Evolutionary conservation across 164 flowering plant genomes (phyloP).

Genomic region (Stephania yunnanensis): DNA sequence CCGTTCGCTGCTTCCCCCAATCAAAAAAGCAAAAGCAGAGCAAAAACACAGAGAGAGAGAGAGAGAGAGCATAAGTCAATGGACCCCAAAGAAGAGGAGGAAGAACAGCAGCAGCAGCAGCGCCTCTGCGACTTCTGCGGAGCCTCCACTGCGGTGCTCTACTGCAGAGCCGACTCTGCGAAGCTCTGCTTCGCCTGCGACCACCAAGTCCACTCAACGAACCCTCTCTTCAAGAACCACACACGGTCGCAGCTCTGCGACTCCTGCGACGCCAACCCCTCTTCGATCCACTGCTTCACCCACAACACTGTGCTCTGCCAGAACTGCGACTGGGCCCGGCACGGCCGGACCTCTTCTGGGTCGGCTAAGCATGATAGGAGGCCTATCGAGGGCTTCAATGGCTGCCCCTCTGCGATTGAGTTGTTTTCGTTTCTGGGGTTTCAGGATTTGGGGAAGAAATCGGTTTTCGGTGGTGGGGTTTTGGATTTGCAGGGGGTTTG

Average conservation of each 20-base stretch:
- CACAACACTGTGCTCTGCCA: conserved; percentile 55
- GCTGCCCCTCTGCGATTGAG: conserved; percentile 57
- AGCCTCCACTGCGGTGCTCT: conserved; percentile 44
- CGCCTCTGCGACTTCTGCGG: conserved; percentile 70
- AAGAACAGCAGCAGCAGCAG: background rate
- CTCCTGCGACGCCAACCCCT: conserved; percentile 46
- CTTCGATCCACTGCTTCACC: conserved; percentile 56
- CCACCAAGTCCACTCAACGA: conserved; percentile 63
- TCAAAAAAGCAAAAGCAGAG: background rate
- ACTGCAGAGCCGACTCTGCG: conserved; percentile 83
- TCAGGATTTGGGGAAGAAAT: conserved; percentile 36
- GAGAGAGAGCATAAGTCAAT: background rate
- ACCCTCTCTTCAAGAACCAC: conserved; percentile 68
- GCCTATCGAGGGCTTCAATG: conserved; percentile 63
- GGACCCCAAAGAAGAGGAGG: background rate
- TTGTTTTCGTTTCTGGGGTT: conserved; percentile 45
- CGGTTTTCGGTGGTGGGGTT: conserved; percentile 24
- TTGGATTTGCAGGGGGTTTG: conserved; percentile 41
- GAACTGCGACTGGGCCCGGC: conserved; percentile 78
- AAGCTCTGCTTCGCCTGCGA: conserved; percentile 78
- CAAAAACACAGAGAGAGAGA: background rate
- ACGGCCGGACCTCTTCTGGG: conserved; percentile 18
- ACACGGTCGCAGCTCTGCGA: conserved; percentile 64
- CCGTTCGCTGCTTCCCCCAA: too few relatives aligned
- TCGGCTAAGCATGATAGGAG: conserved; percentile 41